A percentile compares a stretch with the other conserved stretches of the same genome.
Evolutionary conservation across 164 flowering plant genomes (phyloP).

Genomic region (Tetrastigma voinierianum): DNA sequence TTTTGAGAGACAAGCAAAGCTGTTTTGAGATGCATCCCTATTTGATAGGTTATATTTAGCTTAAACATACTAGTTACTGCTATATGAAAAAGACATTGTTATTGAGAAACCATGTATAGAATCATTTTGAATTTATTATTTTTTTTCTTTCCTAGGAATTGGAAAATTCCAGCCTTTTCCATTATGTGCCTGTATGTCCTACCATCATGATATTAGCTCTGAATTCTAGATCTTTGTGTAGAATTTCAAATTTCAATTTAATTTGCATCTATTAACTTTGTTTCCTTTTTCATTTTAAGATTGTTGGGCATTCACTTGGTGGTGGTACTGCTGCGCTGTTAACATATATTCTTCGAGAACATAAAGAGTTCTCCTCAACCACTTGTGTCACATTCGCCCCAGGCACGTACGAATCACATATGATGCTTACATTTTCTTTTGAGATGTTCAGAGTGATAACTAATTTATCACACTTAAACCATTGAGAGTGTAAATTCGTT

Average conservation of each 20-base stretch:
- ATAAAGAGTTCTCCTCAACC: constrained; percentile 66
- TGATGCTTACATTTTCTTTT: background rate
- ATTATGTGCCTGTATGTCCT: background rate
- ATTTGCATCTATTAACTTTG: background rate
- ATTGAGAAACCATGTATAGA: too few relatives aligned
- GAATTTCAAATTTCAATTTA: background rate
- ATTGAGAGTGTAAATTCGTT: background rate
- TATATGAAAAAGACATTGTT: too few relatives aligned
- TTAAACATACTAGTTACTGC: too few relatives aligned
- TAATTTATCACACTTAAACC: background rate
- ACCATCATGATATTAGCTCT: background rate
- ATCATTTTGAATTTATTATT: too few relatives aligned
- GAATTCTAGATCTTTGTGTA: background rate
- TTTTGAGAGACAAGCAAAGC: too few relatives aligned
- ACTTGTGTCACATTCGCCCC: constrained; percentile 94
- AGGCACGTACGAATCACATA: constrained; percentile 37
- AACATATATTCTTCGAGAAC: constrained; percentile 90
- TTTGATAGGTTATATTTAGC: too few relatives aligned
- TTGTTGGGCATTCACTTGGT: constrained; percentile 96
- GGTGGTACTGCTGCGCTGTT: constrained; percentile 97
- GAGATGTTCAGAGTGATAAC: too few relatives aligned
- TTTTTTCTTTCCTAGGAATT: too few relatives aligned
- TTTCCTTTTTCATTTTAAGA: constrained; percentile 36
- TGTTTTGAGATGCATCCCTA: too few relatives aligned
- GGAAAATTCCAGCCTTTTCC: background rate